These are phyloP conservation scores for Verticillium zaregamsianum DNA, from an alignment of 2,329 filamentous ascomycete genomes.

Conservation along the genomic window DNA sequence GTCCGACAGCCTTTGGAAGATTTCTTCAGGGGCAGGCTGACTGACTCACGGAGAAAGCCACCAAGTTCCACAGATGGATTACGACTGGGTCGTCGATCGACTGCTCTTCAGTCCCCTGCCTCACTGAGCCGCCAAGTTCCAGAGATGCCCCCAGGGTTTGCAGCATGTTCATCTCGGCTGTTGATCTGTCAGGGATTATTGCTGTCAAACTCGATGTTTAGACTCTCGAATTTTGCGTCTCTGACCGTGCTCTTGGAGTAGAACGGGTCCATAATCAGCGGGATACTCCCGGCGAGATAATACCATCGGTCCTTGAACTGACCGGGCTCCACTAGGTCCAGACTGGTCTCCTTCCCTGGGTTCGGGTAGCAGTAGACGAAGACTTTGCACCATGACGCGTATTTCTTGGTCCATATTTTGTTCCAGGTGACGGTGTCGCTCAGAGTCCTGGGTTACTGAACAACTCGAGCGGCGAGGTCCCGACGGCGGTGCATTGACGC, in stretches of 20 bases:
- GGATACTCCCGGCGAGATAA: neutral
- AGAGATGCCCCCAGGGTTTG: no score
- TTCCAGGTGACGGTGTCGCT: neutral
- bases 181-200: no score
- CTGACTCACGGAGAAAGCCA: no score
- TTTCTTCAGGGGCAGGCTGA: no score
- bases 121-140: no score
- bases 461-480: neutral
- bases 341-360: neutral
- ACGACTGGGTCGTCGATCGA: no score
- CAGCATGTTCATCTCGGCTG: no score
- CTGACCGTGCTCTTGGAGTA: no score
- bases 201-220: neutral
- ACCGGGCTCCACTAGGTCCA: neutral
- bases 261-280: neutral
- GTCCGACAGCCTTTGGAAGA: no score
- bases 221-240: neutral
- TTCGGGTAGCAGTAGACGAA: neutral
- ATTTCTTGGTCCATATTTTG: neutral
- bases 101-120: no score
- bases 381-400: neutral
- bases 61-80: no score
- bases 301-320: neutral
- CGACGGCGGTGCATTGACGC: neutral
- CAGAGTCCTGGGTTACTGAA: neutral